Base-by-base conservation (phyloP, 2,329 filamentous ascomycete genomes). In the Aspergillus caelatus region DNA sequence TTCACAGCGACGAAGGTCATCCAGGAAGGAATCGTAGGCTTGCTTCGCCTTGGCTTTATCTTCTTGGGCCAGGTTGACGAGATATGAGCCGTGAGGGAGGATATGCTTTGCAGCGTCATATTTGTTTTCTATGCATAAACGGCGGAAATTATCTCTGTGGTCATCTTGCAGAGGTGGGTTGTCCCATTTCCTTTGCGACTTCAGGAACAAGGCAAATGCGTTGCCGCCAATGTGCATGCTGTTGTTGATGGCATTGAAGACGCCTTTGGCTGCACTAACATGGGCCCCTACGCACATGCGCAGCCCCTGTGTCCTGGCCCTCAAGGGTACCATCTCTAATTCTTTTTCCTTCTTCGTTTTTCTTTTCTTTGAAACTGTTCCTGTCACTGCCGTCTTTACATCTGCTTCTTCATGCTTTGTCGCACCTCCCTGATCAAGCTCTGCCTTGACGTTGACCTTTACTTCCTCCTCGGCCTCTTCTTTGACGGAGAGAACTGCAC, bases 161-260 rank as follows among this genome's bases (percentile, higher is more conserved):
- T 91, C 88, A 45, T 87, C 79, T 30, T 90, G 84, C 5, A 99
- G 84, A 0, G 91, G 86, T 10, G 94, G 92, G 72, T 91, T 96
- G 32, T 87, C 85, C 95, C 95, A 99, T 82, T 97, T 98, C 61
- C 94, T 89, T 78, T 99, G 95, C 0, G 92, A 96, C 77, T 98
- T 98, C 70, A 99, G 85, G 80, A 99, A 99, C 23, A 98, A 84
- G 4, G 95, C 95, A 71, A 98, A 96, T 11, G 94, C 88, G 75
- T 98, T 99, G 66, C 91, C 94, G 59, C 85, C 94, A 67, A 97
- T 93, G 57, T 93, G 86, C 1, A 89, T 75, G 52, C 91, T 87
- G 70, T 97, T 96, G 26, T 84, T 82, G 63, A 98, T 85, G 0
- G 94, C 86, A 77, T 98, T 97, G 62, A 97, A 93, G 0, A 98